Percentiles rank a stretch among this genome's conserved stretches.
Evolutionary conservation across 1,284 basidiomycete genomes (phyloP).

Genomic region (Moesziomyces sp.): DNA sequence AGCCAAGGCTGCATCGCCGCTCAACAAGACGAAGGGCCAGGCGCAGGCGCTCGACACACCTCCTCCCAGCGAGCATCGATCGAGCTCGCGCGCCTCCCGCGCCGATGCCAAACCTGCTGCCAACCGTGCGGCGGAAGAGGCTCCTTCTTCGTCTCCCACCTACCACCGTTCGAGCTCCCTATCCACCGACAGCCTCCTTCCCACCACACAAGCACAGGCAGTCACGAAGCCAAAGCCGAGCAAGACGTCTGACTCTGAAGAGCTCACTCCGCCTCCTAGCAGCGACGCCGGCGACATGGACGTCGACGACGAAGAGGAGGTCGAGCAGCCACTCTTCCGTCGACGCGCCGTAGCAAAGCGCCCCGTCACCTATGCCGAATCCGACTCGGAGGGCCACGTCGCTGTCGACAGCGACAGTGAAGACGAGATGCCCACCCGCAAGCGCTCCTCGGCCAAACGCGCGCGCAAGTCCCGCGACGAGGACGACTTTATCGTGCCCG

Average conservation of each 20-base stretch:
- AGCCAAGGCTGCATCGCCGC: conserved; percentile 10
- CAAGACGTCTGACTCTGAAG: conserved; percentile 20
- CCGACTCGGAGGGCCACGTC: conserved; percentile 46
- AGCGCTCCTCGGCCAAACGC: conserved; percentile 23
- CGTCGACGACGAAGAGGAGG: conserved; percentile 40
- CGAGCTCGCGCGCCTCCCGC: conserved; percentile 20
- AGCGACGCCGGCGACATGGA: conserved; percentile 38
- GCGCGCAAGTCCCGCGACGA: conserved; percentile 40
- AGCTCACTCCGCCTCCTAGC: conserved; percentile 45
- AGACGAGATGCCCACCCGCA: conserved; percentile 29
- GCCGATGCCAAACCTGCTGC: background rate
- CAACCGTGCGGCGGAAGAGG: conserved; percentile 5
- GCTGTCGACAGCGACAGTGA: conserved; percentile 35
- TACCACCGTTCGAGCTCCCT: conserved; percentile 41
- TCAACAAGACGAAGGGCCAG: conserved; percentile 6
- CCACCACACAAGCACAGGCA: conserved; percentile 12
- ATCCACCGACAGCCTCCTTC: conserved; percentile 23
- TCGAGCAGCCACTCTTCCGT: conserved; percentile 42
- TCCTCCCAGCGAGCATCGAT: conserved; percentile 37
- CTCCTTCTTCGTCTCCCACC: conserved; percentile 32
- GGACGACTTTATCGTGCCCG: conserved; percentile 58
- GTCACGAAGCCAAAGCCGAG: conserved; percentile 2
- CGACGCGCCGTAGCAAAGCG: conserved; percentile 47
- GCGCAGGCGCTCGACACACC: conserved; percentile 35
- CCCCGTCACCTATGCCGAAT: conserved; percentile 51